Base-by-base conservation (phyloP, 257 asterid genomes). In the Capsicum baccatum region DNA sequence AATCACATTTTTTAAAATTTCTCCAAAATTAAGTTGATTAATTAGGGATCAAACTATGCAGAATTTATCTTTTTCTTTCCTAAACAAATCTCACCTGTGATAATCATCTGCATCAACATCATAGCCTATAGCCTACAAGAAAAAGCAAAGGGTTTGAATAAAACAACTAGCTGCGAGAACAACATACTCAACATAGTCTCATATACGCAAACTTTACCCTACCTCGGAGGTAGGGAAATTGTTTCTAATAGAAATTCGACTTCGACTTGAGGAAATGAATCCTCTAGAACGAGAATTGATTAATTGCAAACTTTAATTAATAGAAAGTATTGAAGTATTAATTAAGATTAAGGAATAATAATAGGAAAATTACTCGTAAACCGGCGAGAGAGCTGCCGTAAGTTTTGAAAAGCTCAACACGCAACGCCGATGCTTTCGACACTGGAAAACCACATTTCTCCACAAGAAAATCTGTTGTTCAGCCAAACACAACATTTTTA, bases 301-400 rank as follows among this genome's bases (percentile, higher is more conserved):
- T 76, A 76, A 21, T 50, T 4, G 2, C 62, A 74, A 74, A 42
- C 6, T 42, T 42, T 6, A 42, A 42, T 42, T 42, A 42, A 42
- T 2, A 42, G 47, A 42, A 42, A 74, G n/a, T 19, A 74, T 74
- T n/a, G 58, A 71, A 47, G 37, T 44, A 17, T 6, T 44, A 71
- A 44, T 17, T n/a, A 6, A 50, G 21, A 37, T 17, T 39, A 39
- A 68, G 33, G 33, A 1, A 55, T 3, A 58, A 15, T 50, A 56
- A 2, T 3, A n/a, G 58, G 52, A 35, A 59, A 88, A 84, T 88
- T 93, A 95, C 99, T 56, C 98, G 91, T 79, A 95, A 93, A 73
- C 98, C 99, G 83, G 97, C 97, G 80, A 95, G 92, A 59, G 99
- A 90, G 88, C 99, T 95, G 71, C 98, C 99, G 50, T 95, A 92